A percentile compares a stretch with the other conserved stretches of the same genome.
Conservation (phyloP, 169 alveolate species). For the Eimeria praecox region DNA sequence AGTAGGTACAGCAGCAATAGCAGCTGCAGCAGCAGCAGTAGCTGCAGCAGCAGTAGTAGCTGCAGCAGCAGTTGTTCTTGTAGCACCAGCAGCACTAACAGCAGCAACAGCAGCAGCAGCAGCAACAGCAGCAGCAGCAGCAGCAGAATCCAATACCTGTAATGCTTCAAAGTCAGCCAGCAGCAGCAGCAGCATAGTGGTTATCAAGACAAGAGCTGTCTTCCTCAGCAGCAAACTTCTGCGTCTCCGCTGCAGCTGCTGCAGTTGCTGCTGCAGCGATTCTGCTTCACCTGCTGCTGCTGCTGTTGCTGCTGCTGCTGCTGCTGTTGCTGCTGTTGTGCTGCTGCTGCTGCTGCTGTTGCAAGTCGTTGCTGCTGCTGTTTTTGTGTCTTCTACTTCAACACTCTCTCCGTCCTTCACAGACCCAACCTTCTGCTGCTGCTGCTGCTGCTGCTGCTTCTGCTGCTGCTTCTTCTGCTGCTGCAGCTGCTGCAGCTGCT, state of each 20-base stretch:
- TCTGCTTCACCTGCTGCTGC: too few species aligned
- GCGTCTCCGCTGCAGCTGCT: conserved; percentile 14
- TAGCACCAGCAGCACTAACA: background rate
- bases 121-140: conserved; percentile 7
- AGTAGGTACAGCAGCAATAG: background rate
- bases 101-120: background rate
- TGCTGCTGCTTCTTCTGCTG: background rate
- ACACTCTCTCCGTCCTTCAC: background rate
- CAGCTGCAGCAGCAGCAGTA: background rate
- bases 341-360: conserved; percentile 6
- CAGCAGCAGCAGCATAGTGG: background rate
- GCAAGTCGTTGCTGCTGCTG: too few species aligned
- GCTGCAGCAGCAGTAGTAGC: background rate
- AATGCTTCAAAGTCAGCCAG: background rate
- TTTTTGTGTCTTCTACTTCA: background rate
- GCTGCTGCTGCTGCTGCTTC: background rate
- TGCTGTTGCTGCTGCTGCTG: background rate
- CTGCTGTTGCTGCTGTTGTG: background rate
- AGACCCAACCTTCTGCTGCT: conserved; percentile 1
- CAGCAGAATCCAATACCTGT: background rate
- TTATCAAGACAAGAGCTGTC: background rate
- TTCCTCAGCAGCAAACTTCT: conserved; percentile 46
- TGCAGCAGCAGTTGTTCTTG: background rate
- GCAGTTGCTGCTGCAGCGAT: too few species aligned
- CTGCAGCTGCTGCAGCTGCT: background rate